phyloP scores from a whole-genome alignment of 2,329 filamentous ascomycete species.

The Fusarium caatingaense region DNA sequence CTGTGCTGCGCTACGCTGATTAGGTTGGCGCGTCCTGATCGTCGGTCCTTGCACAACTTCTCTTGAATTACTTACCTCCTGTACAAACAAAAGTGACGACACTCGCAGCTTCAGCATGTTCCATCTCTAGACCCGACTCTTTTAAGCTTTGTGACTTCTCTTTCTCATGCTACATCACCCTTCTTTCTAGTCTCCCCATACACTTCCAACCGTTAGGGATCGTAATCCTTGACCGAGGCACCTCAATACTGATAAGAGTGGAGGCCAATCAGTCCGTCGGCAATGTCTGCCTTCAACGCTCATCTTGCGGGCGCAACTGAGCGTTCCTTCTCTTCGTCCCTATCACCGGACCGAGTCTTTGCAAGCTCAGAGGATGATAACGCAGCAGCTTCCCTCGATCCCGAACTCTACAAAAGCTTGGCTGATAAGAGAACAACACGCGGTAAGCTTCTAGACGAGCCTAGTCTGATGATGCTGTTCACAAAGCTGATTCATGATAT shows the following conservation, averaged over 20 bases:
- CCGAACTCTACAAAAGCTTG: constrained; percentile 74
- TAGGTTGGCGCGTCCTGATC: background rate
- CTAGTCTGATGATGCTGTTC: background rate
- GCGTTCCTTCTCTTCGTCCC: constrained; percentile 59
- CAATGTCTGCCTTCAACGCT: constrained; percentile 41
- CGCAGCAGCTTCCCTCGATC: constrained; percentile 60
- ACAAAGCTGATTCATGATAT: constrained; percentile 22
- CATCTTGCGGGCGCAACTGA: constrained; percentile 35
- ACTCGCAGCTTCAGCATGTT: constrained; percentile 15
- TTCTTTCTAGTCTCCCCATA: background rate
- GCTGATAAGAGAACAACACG: constrained; percentile 81
- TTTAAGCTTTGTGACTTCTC: constrained; percentile 4
- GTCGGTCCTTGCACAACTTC: background rate
- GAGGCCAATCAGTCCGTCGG: background rate
- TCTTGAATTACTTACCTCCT: background rate
- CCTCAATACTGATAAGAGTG: background rate
- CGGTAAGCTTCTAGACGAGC: constrained; percentile 61
- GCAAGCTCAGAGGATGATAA: constrained; percentile 51
- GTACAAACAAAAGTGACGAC: constrained; percentile 22
- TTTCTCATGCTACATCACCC: background rate
- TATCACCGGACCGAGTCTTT: constrained; percentile 55
- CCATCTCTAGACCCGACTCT: background rate
- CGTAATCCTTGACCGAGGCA: background rate
- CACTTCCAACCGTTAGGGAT: background rate
- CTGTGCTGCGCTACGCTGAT: constrained; percentile 2